Base-by-base conservation (phyloP, 768 basidiomycete species). In the Hygrophorus russula region DNA sequence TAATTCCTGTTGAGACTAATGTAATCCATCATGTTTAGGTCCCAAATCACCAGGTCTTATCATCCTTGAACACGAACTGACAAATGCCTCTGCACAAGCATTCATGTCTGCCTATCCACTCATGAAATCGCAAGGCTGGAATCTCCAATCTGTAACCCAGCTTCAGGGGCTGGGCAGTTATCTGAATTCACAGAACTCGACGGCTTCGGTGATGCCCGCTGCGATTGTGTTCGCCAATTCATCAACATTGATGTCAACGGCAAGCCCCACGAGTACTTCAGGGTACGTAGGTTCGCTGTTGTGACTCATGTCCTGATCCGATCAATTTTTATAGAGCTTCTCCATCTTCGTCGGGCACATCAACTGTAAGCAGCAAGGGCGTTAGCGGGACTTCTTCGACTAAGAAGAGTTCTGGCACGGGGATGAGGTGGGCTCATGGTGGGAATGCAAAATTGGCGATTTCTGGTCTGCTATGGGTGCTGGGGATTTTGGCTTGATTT, bases 1-100 rank as follows among this genome's bases (percentile, higher is more conserved):
- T 2, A 13, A n/a, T 36, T 44, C n/a, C 29, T 20, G 4, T 33
- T 44, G 13, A 3, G 14, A 12, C 17, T 5, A 20, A 13, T 14
- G 9, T 42, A 31, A 24, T 43, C 4, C 15, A 31, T 14, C n/a
- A n/a, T n/a, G n/a, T 43, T 5, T 42, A 66, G 83, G 79, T 24
- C 64, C 83, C 38, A 89, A 90, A 58, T 64, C 60, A 8, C 82
- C 87, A 2, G 93, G 93, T 28, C 71, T 93, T 17, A 68, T 89
- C 48, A 68, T 88, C 43, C 71, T 96, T 46, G 83, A 94, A 58
- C 93, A 97, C 60, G 92, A 96, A 61, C 64, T 82, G 17, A 71
- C 69, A 27, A 62, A 73, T 34, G 57, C 65, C 49, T 66, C 80
- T 27, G 79, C 89, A 15, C 51, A 66, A 30, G 75, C 76, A 3